phyloP scores from a whole-genome alignment of 352 stramenopile genomes.

The Hyaloperonospora brassicae region DNA sequence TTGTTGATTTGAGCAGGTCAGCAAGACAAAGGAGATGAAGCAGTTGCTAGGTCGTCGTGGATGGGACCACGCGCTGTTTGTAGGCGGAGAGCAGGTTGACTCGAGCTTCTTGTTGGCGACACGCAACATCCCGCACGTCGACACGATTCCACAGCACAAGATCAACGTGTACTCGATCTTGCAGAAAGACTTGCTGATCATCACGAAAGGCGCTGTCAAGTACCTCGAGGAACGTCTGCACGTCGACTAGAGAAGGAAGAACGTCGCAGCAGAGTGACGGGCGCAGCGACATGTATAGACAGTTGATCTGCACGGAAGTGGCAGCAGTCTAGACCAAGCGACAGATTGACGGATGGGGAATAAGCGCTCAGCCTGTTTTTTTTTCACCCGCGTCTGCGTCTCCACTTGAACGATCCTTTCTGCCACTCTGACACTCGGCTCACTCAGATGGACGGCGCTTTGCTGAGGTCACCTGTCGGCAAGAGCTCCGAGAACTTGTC shows the following conservation, averaged over 20 bases:
- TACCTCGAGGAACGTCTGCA: conserved; percentile 83
- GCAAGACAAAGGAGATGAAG: conserved; percentile 86
- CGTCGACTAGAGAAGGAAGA: conserved; percentile 47
- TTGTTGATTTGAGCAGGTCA: conserved; percentile 32
- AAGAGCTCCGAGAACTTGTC: conserved; percentile 42
- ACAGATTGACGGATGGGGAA: conserved; percentile 11
- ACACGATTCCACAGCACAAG: conserved; percentile 79
- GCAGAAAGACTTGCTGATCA: conserved; percentile 82
- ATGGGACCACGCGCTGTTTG: conserved; percentile 84
- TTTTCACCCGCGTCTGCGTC: neutral
- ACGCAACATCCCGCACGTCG: conserved; percentile 80
- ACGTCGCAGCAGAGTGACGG: conserved; percentile 2
- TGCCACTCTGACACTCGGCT: neutral
- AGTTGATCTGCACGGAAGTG: conserved; percentile 9
- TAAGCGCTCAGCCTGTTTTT: conserved; percentile 12
- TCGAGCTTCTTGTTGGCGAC: conserved; percentile 76
- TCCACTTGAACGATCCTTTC: neutral
- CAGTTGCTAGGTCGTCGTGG: conserved; percentile 60
- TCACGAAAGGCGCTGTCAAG: conserved; percentile 81
- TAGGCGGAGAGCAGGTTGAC: conserved; percentile 63
- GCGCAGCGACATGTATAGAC: conserved; percentile 9
- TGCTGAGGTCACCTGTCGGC: conserved; percentile 41
- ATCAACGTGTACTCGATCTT: conserved; percentile 88
- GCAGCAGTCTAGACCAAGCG: conserved; percentile 5
- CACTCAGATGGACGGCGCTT: conserved; percentile 40